Evolutionary conservation across 2,329 filamentous ascomycete genomes (phyloP).

Genomic region (Claviceps sp.): DNA sequence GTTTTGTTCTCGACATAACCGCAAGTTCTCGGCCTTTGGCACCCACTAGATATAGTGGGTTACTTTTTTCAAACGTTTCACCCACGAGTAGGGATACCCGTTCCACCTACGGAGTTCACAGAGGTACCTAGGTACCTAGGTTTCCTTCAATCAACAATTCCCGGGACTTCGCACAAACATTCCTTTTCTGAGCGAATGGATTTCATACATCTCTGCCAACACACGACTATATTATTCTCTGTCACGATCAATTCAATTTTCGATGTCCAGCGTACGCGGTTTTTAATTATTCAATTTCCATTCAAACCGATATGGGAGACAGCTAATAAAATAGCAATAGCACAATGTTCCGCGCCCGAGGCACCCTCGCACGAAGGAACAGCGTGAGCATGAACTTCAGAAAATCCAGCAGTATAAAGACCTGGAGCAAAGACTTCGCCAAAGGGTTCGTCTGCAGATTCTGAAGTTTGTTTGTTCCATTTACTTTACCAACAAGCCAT

Average conservation of each 20-base stretch:
- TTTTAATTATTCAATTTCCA: neutral
- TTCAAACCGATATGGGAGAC: too few species aligned
- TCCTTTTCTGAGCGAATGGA: too few species aligned
- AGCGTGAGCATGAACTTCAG: constrained; percentile 51
- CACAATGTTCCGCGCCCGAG: constrained; percentile 59
- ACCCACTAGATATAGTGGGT: too few species aligned
- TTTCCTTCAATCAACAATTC: too few species aligned
- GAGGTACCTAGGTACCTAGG: too few species aligned
- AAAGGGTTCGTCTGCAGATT: constrained; percentile 5
- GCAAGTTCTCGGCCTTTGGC: too few species aligned
- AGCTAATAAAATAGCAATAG: constrained; percentile 3
- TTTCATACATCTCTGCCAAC: neutral
- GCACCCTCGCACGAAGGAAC: constrained; percentile 46
- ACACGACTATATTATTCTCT: neutral
- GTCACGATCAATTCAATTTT: neutral
- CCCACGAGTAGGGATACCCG: too few species aligned
- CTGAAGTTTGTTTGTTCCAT: neutral
- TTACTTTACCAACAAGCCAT: neutral
- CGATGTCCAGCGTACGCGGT: neutral
- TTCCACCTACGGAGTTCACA: too few species aligned
- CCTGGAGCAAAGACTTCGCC: constrained; percentile 50
- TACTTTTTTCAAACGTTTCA: too few species aligned
- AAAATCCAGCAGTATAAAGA: constrained; percentile 60
- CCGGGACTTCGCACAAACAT: too few species aligned
- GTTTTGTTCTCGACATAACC: too few species aligned